A percentile compares a stretch with the other conserved stretches of the same genome.
These are phyloP conservation scores for Aspergillus sp. DNA, from an alignment of 2,329 filamentous ascomycete species.

Conservation along the genomic window DNA sequence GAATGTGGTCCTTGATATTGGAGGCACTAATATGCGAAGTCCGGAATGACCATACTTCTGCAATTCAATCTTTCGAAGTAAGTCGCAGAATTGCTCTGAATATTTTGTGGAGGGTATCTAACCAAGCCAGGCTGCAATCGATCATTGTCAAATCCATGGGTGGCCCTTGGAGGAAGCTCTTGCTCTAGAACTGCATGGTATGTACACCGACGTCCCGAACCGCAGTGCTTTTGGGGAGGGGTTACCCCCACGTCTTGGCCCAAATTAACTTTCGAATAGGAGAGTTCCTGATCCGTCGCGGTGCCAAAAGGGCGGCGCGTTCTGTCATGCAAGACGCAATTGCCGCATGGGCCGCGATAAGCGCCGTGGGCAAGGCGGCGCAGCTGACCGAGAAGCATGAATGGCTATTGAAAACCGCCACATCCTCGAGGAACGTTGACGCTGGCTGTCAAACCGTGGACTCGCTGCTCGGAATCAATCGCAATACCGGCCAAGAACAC, in stretches of 20 bases:
- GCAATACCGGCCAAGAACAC: conserved; percentile 34
- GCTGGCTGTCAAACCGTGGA: conserved; percentile 59
- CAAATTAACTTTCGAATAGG: conserved; percentile 24
- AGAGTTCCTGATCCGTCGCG: conserved; percentile 59
- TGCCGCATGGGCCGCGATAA: conserved; percentile 59
- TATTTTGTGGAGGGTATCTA: neutral
- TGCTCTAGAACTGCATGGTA: conserved; percentile 61
- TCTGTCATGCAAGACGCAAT: conserved; percentile 60
- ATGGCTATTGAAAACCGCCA: conserved; percentile 59
- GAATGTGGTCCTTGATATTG: conserved; percentile 58
- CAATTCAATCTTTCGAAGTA: conserved; percentile 46
- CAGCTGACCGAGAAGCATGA: conserved; percentile 62
- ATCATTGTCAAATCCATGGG: conserved; percentile 60
- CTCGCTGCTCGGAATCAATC: conserved; percentile 47
- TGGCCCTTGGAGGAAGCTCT: conserved; percentile 62
- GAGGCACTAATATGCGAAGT: conserved; percentile 58
- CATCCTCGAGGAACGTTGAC: conserved; percentile 54
- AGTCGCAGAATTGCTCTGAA: conserved; percentile 7
- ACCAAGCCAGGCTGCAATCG: conserved; percentile 56
- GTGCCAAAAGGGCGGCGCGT: conserved; percentile 60
- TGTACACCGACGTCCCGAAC: neutral
- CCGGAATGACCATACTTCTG: conserved; percentile 44
- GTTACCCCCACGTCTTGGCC: neutral
- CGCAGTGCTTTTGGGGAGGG: too few species aligned
- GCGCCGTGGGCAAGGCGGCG: conserved; percentile 60